Conservation (phyloP, 2,329 filamentous ascomycete species). For the Zalaria sp. region DNA sequence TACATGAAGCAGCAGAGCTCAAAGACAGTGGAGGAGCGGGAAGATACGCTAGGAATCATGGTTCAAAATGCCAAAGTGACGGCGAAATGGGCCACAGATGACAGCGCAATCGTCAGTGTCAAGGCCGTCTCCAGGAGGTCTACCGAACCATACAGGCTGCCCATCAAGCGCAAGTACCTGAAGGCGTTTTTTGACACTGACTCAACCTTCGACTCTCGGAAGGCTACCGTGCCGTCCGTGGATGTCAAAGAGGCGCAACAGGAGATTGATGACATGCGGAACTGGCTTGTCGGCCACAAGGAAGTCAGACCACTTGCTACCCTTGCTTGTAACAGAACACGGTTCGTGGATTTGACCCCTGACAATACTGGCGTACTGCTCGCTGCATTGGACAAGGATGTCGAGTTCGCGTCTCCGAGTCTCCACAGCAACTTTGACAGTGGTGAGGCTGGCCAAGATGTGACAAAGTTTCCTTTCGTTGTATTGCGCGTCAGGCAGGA, state of each 20-base stretch:
- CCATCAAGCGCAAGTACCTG: constrained; percentile 28
- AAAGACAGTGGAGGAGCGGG: constrained; percentile 8
- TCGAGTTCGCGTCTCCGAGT: constrained; percentile 23
- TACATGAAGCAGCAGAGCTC: constrained; percentile 6
- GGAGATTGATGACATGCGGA: constrained; percentile 16
- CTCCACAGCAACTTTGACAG: constrained; percentile 2
- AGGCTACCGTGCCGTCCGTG: constrained; percentile 11
- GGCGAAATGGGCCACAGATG: constrained; percentile 16
- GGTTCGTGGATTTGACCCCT: constrained; percentile 34
- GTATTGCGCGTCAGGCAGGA: constrained; percentile 37
- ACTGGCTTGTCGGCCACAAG: constrained; percentile 30
- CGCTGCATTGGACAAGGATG: constrained; percentile 33
- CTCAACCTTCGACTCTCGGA: constrained; percentile 7
- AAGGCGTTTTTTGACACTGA: constrained; percentile 22
- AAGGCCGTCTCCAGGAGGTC: too few species aligned
- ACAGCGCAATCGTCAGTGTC: constrained; percentile 4
- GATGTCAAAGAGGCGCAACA: constrained; percentile 10
- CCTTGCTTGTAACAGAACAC: constrained; percentile 29
- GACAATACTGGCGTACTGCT: constrained; percentile 27
- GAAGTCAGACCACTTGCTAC: constrained; percentile 33
- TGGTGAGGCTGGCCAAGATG: constrained; percentile 1
- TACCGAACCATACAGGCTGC: constrained; percentile 12
- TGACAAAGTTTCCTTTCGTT: constrained; percentile 33
- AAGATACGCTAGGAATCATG: constrained; percentile 18
- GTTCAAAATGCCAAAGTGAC: constrained; percentile 18